Percentiles rank a stretch among this genome's conserved stretches.
Conservation (phyloP, 257 asterid genomes). For the Henckelia pumila region DNA sequence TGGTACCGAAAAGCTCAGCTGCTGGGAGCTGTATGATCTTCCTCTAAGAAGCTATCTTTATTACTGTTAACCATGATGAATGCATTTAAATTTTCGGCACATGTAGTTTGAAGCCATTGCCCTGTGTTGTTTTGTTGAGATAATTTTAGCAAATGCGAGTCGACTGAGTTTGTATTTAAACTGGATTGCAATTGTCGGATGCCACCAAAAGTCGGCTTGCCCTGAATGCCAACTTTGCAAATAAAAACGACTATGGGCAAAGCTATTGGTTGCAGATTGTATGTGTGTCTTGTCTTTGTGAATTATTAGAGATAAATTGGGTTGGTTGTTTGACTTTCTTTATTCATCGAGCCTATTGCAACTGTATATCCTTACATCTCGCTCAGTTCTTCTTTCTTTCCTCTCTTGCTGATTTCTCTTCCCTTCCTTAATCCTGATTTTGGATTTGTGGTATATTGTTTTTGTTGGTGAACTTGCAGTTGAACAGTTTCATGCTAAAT, state of each 20-base stretch:
- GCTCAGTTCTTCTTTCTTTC: slow-evolving; percentile 11
- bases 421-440: slow-evolving; percentile 8
- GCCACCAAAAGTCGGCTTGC: not conserved
- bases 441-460: slow-evolving; percentile 20
- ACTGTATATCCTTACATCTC: not conserved
- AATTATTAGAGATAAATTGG: not conserved
- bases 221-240: not conserved
- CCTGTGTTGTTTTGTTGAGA: slow-evolving; percentile 8
- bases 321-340: slow-evolving; percentile 19
- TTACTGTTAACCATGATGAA: slow-evolving; percentile 6
- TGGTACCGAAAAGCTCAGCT: slow-evolving; percentile 86
- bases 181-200: too few species aligned
- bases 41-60: slow-evolving; percentile 22
- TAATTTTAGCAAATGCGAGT: slow-evolving; percentile 1
- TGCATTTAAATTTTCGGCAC: slow-evolving; percentile 7
- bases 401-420: slow-evolving; percentile 14
- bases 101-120: not conserved
- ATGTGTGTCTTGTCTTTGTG: too few species aligned
- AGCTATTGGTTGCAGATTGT: too few species aligned
- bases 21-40: slow-evolving; percentile 80
- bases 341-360: slow-evolving; percentile 10
- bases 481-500: slow-evolving; percentile 75
- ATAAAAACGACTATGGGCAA: too few species aligned
- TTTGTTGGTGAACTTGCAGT: slow-evolving; percentile 52
- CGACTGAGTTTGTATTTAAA: not conserved